These are phyloP conservation scores for Annulohypoxylon truncatum DNA, from an alignment of 2,329 filamentous ascomycete species.

Conservation along the genomic window DNA sequence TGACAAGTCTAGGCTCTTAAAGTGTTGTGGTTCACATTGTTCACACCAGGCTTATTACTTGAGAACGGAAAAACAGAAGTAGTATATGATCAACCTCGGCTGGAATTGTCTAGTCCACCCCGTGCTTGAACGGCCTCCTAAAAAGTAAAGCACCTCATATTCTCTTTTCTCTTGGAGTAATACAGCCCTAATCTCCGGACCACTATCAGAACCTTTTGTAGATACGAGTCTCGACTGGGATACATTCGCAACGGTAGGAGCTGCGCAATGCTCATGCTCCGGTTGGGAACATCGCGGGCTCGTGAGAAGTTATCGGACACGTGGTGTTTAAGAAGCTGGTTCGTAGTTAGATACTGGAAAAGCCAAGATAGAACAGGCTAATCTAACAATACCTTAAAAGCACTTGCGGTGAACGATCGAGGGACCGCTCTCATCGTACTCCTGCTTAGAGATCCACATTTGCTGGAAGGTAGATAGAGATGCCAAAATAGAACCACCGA, in stretches of 20 bases:
- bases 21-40: constrained; percentile 43
- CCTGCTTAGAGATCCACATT: constrained; percentile 99
- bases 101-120: constrained; percentile 62
- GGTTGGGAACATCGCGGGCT: constrained; percentile 57
- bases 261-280: constrained; percentile 58
- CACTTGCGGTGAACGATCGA: constrained; percentile 99
- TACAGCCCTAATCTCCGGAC: constrained; percentile 62
- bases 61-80: constrained; percentile 59
- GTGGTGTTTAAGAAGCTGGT: constrained; percentile 40
- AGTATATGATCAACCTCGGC: constrained; percentile 68
- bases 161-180: constrained; percentile 59
- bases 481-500: constrained; percentile 99
- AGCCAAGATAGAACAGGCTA: background rate
- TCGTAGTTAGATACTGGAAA: constrained; percentile 3
- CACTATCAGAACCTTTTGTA: constrained; percentile 68
- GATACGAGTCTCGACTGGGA: constrained; percentile 65
- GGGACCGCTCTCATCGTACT: constrained; percentile 99
- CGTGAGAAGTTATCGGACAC: constrained; percentile 48
- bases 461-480: constrained; percentile 99
- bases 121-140: constrained; percentile 62
- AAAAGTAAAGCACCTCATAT: constrained; percentile 62
- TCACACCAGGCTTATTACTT: constrained; percentile 47
- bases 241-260: constrained; percentile 60
- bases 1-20: constrained; percentile 38
- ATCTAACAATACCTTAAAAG: constrained; percentile 84